Base-by-base conservation (phyloP, 176 grass and related monocot genomes). In the Aegilops bicornis region DNA sequence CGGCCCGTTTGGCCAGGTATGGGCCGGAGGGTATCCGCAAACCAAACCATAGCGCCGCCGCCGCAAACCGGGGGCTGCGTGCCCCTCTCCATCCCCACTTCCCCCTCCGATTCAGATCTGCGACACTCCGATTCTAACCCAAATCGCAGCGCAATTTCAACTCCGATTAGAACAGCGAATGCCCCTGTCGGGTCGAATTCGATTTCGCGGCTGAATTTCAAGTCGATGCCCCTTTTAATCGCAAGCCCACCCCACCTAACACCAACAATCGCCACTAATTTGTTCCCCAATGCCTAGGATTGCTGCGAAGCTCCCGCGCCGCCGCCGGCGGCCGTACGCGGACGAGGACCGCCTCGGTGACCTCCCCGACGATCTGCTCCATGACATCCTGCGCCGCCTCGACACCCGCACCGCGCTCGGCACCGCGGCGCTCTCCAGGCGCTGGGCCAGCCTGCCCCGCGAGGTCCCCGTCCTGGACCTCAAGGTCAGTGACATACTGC, bases 401-500 rank as follows among this genome's bases (percentile, higher is more conserved):
- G 48, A 79, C 35, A 86, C 50, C 16, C 84, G 64, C 64, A 70
- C 64, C 24, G 65, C 12, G 23, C 84, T 71, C 19, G 48, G 32
- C 76, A 16, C 76, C 6, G 48, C 64, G 16, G 35, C 31, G 59
- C 59, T 87, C n/a, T 87, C 86, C 9, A 82, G 52, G 78, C 59
- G 78, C 7, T 82, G 86, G 86, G 31, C 31, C 10, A 1, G 2
- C 42, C 69, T 82, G 10, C 69, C 22, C 3, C 40, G 20, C 2
- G 22, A 17, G 8, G 9, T 87, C 17, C 27, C 70, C 10, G 2
- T 20, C 65, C 52, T 86, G 13, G 3, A 64, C 20, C 72, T 87
- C 67, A 37, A n/a, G 36, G 85, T 81, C 29, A 70, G 4, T 2
- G 77, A 80, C 20, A 64, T 37, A 2, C 37, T 87, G 27, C 77